These are phyloP conservation scores for Metschnikowia henanensis DNA, from an alignment of 805 yeast species.

Conservation along the genomic window DNA sequence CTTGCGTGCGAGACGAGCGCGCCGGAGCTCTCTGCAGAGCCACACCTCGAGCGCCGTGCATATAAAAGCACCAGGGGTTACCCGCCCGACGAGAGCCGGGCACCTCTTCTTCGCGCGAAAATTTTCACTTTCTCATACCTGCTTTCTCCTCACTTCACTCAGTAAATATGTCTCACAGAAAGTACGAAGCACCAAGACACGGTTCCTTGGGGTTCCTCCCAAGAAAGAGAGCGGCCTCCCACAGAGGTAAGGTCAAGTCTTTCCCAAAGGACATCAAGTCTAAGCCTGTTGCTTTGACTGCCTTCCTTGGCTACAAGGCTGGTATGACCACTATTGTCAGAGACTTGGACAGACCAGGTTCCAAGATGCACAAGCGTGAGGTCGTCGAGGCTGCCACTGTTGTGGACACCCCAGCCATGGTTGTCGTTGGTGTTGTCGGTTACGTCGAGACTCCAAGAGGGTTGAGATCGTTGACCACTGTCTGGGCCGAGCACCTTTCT, in stretches of 20 bases:
- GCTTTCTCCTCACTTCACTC: slow-evolving; percentile 29
- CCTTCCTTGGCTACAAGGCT: slow-evolving; percentile 99
- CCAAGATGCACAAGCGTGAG: slow-evolving; percentile 99
- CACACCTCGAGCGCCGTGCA: too few species aligned
- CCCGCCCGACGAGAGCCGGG: slow-evolving; percentile 5
- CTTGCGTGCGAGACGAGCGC: too few species aligned
- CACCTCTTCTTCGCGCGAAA: slow-evolving; percentile 9
- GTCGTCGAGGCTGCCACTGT: slow-evolving; percentile 99
- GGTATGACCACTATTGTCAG: slow-evolving; percentile 99
- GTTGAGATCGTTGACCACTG: slow-evolving; percentile 98
- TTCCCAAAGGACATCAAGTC: slow-evolving; percentile 99
- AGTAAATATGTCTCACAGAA: slow-evolving; percentile 94
- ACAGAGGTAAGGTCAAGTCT: slow-evolving; percentile 98
- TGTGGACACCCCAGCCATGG: slow-evolving; percentile 99
- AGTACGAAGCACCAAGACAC: slow-evolving; percentile 99
- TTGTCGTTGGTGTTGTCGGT: slow-evolving; percentile 99
- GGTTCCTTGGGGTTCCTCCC: slow-evolving; percentile 99
- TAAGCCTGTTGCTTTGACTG: slow-evolving; percentile 98
- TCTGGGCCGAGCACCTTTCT: slow-evolving; percentile 99
- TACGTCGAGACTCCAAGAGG: slow-evolving; percentile 99
- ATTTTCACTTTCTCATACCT: slow-evolving; percentile 1
- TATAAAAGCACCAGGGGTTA: too few species aligned
- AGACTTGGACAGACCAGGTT: slow-evolving; percentile 99
- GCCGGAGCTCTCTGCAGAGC: too few species aligned
- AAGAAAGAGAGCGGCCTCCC: slow-evolving; percentile 99